Base-by-base conservation (phyloP, 208 protist genomes). In the Wallacemonas sp. region DNA sequence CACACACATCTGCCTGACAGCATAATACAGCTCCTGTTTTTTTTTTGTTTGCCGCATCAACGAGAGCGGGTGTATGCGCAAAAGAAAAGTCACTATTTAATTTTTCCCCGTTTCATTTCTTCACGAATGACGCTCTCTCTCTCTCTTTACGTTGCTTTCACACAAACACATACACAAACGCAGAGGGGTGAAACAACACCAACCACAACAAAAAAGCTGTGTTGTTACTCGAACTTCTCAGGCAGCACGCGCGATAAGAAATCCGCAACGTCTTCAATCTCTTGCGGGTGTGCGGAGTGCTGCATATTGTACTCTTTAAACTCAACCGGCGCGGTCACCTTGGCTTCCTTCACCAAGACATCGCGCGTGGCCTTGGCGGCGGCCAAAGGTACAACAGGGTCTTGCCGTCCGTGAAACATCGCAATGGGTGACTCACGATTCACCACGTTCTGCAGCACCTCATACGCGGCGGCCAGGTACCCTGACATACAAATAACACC, bases 261-360 rank as follows among this genome's bases (percentile, higher is more conserved):
- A 4, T 22, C 42, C 31, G 36, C 63, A 27, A 97, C 42, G 47
- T 91, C 84, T 22, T 90, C 58, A 12, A 97, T 78, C 70, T 97
- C 92, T 44, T 91, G 42, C 19, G 72, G 82, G 26, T 77, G 41
- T 19, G 76, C 69, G 2, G 77, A 84, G 84, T 97, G 92, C 60
- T 77, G 70, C 89, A 97, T 95, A 71, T 77, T 62, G 75, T 95
- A 97, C 63, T 77, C 72, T 42, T 82, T 72, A 17, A 94, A 75
- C 22, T 74, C 77, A 15, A 94, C 65, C 9, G 54, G 21, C 26
- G 68, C 49, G 24, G 34, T 58, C 14, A 75, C 73, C 3, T 69
- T 73, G 12, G 54, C 75, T n/a, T 76, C 59, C 39, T 68, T 69
- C 59, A 86, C 62, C n/a, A 97, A 55, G 0, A 74, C 45, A 3